Percentiles rank a stretch among this genome's conserved stretches.
Evolutionary conservation across 768 basidiomycete genomes (phyloP).

Genomic region (Amanita pallidorosea): DNA sequence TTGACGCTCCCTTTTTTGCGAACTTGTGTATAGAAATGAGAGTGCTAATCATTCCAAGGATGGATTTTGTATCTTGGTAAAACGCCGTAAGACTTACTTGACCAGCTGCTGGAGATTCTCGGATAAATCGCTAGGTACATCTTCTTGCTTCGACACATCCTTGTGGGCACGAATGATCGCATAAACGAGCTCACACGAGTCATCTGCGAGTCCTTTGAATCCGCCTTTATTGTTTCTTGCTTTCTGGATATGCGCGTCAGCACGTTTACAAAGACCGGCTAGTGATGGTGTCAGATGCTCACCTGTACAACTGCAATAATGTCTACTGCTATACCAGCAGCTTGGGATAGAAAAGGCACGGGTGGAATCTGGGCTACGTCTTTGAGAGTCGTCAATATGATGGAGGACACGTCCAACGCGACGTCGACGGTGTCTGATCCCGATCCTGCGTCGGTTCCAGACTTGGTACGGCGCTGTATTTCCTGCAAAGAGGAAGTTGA

Average conservation of each 20-base stretch:
- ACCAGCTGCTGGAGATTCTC: conserved; percentile 5
- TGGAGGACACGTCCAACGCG: neutral
- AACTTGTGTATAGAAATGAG: neutral
- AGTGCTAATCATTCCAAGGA: neutral
- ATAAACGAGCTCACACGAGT: conserved; percentile 4
- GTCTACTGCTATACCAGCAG: conserved; percentile 1
- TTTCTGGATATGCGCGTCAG: neutral
- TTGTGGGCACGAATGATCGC: conserved; percentile 1
- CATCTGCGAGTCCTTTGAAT: conserved; percentile 2
- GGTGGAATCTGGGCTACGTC: conserved; percentile 2
- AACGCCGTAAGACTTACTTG: neutral
- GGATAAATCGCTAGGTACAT: neutral
- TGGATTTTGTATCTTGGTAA: neutral
- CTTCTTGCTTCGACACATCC: neutral
- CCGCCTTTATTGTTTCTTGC: neutral
- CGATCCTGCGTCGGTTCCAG: neutral
- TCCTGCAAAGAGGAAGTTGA: neutral
- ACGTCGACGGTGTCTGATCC: neutral
- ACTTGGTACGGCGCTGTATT: neutral
- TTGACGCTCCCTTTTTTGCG: neutral
- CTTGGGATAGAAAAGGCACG: neutral
- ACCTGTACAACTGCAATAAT: conserved; percentile 3
- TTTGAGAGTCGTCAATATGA: conserved; percentile 1
- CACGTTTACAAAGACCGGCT: neutral
- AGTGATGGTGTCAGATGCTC: neutral